Conservation (phyloP, 2,329 filamentous ascomycete genomes). For the Pseudopithomyces chartarum region DNA sequence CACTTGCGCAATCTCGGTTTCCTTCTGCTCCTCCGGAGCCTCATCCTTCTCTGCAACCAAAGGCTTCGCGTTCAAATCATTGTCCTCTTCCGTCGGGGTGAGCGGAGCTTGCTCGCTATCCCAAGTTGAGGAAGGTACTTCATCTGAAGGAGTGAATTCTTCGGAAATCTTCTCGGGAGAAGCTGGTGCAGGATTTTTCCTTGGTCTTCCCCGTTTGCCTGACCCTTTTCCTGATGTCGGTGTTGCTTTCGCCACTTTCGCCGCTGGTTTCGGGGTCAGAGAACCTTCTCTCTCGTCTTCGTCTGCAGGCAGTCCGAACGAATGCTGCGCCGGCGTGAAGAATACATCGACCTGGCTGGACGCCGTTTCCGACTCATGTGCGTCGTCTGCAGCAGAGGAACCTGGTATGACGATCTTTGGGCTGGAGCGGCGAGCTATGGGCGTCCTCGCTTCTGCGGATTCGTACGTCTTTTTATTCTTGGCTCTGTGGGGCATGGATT, state of each 20-base stretch:
- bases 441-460: conserved; percentile 11
- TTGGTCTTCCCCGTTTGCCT: conserved; percentile 20
- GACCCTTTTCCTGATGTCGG: conserved; percentile 22
- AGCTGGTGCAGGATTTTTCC: neutral
- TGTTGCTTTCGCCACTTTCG: conserved; percentile 14
- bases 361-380: conserved; percentile 15
- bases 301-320: conserved; percentile 32
- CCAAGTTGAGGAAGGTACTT: conserved; percentile 35
- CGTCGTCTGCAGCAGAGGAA: conserved; percentile 14
- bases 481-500: conserved; percentile 17
- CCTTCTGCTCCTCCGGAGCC: neutral
- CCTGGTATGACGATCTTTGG: conserved; percentile 28
- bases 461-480: conserved; percentile 1
- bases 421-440: conserved; percentile 28
- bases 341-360: conserved; percentile 23
- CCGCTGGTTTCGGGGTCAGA: conserved; percentile 28
- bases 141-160: conserved; percentile 18
- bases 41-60: neutral
- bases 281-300: conserved; percentile 26
- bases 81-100: conserved; percentile 18
- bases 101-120: conserved; percentile 29
- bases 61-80: neutral
- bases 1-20: neutral
- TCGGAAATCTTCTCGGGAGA: conserved; percentile 6
- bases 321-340: conserved; percentile 26